Conservation (phyloP, 2,329 filamentous ascomycete genomes). For the Aspergillus tanneri region DNA sequence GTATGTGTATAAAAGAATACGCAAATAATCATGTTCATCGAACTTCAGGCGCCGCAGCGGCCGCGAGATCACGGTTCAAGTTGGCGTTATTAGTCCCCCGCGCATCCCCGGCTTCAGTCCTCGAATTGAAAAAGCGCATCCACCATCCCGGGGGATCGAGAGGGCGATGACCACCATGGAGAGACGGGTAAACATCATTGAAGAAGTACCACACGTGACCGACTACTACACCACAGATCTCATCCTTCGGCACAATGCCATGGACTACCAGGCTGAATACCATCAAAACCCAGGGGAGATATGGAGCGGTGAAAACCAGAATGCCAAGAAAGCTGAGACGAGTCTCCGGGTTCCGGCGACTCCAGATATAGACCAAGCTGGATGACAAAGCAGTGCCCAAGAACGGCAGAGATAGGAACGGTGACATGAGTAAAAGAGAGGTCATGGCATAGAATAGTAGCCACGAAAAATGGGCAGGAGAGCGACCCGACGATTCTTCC, state of each 20-base stretch:
- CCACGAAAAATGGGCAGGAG: constrained; percentile 93
- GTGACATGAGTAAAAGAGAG: constrained; percentile 76
- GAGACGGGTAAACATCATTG: constrained; percentile 88
- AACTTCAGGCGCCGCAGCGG: constrained; percentile 35
- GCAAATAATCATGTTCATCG: constrained; percentile 22
- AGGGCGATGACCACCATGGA: constrained; percentile 80
- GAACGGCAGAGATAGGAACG: constrained; percentile 87
- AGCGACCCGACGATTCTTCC: constrained; percentile 89
- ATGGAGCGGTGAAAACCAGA: constrained; percentile 88
- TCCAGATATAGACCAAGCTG: constrained; percentile 97
- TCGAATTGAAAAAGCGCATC: constrained; percentile 72
- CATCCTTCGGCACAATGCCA: constrained; percentile 85
- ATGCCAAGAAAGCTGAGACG: constrained; percentile 84
- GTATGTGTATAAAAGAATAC: not conserved
- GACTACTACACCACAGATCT: constrained; percentile 91
- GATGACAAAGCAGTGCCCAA: constrained; percentile 90
- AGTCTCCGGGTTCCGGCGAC: constrained; percentile 87
- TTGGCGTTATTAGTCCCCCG: constrained; percentile 28
- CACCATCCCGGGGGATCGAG: constrained; percentile 89
- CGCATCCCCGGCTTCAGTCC: constrained; percentile 11
- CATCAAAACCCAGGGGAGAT: constrained; percentile 94
- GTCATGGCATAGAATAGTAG: constrained; percentile 80
- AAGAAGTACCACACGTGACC: constrained; percentile 99
- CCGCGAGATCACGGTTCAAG: constrained; percentile 34
- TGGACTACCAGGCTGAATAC: constrained; percentile 89